These are phyloP conservation scores for Starmerella apis DNA, from an alignment of 805 yeast species.

Conservation along the genomic window DNA sequence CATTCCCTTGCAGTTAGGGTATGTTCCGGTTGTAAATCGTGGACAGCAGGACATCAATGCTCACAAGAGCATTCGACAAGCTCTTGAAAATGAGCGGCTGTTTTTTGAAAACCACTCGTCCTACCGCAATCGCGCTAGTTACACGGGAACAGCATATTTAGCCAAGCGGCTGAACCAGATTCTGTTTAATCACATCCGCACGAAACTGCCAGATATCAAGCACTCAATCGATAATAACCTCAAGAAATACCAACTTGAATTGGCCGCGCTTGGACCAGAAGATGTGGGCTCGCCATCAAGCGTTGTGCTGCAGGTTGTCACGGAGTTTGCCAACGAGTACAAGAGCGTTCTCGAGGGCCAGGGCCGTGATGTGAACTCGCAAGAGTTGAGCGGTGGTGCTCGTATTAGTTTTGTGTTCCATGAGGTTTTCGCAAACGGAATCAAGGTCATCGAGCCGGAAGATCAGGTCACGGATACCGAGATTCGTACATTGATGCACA, in stretches of 20 bases:
- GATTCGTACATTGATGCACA: conserved; percentile 92
- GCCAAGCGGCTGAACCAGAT: conserved; percentile 88
- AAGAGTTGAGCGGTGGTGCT: conserved; percentile 95
- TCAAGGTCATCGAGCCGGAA: conserved; percentile 84
- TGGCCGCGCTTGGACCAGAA: conserved; percentile 67
- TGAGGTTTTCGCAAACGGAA: conserved; percentile 90
- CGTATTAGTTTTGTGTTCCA: conserved; percentile 96
- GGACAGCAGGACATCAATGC: conserved; percentile 92
- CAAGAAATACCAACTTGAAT: conserved; percentile 74
- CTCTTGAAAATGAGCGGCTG: conserved; percentile 67
- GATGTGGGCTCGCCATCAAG: conserved; percentile 74
- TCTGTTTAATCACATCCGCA: conserved; percentile 79
- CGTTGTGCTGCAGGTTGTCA: conserved; percentile 79
- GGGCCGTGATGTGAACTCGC: conserved; percentile 75
- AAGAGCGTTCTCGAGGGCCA: conserved; percentile 87
- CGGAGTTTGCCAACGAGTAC: conserved; percentile 89
- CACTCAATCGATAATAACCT: conserved; percentile 76
- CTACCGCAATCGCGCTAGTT: conserved; percentile 81
- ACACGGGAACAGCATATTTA: conserved; percentile 93
- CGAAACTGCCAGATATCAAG: conserved; percentile 86
- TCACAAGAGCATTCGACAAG: conserved; percentile 78
- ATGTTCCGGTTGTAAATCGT: conserved; percentile 92
- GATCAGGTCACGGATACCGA: conserved; percentile 93
- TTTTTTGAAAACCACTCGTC: conserved; percentile 83
- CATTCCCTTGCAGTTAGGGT: conserved; percentile 89